Evolutionary conservation across 805 yeast species (phyloP), one percentile per base, ranked within the genome.

Genomic region (Candida pseudoglaebosa): DNA sequence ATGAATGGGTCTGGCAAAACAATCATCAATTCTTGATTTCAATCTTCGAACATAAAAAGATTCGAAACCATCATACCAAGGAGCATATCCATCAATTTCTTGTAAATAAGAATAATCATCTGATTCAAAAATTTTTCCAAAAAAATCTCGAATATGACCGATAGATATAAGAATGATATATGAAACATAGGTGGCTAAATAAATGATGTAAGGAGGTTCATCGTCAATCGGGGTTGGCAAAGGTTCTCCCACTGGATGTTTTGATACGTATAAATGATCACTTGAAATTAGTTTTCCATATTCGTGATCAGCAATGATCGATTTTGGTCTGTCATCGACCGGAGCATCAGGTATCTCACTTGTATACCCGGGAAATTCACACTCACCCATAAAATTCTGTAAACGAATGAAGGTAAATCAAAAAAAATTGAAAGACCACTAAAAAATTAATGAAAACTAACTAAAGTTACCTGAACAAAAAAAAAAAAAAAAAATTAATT

Each of bases 51-150:
- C 83, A 61, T 90, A 93, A 59, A 93, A 95, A 46, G 86, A 80
- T 62, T 93, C 99, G 58, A 91, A 89, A 34, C 89, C 91, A 18
- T 93, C 84, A 52, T 84, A 85, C 84, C 96, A 84, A 20, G 99
- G 98, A 24, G 99, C 97, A 53, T 86, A 80, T 1, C 99, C 99
- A 57, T 91, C 81, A 46, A 75, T 73, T 54, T 86, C 91, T 37
- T 82, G 62, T 42, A 90, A 70, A 47, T 83, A 84, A 29, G 62
- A 66, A 52, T 83, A 84, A 39, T 72, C 75, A 37, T 76, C 73
- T 14, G 85, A 84, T 55, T 74, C 75, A 61, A 90, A 84, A 16
- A 70, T 64, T 56, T 83, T 77, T 39, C 95, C 96, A 43, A 88
- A 74, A 59, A 82, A 91, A 65, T 93, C 99, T 50, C 89, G 80